phyloP scores from a whole-genome alignment of 2,329 filamentous ascomycete genomes.

The Monosporascus ibericus region DNA sequence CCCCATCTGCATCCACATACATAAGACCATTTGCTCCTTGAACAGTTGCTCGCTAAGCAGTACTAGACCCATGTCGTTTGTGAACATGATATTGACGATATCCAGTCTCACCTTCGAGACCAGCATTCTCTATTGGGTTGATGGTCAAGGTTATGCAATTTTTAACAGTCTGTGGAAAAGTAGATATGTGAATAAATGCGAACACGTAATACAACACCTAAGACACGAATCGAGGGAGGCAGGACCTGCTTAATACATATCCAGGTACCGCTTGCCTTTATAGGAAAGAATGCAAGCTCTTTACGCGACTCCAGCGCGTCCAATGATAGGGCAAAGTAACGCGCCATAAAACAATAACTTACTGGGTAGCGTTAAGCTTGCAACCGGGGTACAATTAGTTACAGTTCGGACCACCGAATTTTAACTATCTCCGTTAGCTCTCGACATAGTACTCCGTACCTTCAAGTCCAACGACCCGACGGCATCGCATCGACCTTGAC shows the following conservation, averaged over 20 bases:
- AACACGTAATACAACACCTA: no score
- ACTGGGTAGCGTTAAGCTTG: neutral
- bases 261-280: neutral
- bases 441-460: neutral
- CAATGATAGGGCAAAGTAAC: constrained; percentile 10
- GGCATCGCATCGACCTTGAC: no score
- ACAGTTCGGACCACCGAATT: neutral
- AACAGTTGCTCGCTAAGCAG: no score
- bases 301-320: constrained; percentile 20
- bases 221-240: neutral
- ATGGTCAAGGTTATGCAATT: no score
- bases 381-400: neutral
- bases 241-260: neutral
- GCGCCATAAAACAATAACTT: neutral
- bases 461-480: neutral
- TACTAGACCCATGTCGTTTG: no score
- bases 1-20: no score
- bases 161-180: no score
- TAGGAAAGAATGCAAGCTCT: constrained; percentile 7
- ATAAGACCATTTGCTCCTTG: no score
- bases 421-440: neutral
- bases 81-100: no score
- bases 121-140: no score
- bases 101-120: no score
- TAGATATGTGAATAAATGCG: no score